Conservation (phyloP, 108 stramenopile species). For the Cyclotella atomus region DNA sequence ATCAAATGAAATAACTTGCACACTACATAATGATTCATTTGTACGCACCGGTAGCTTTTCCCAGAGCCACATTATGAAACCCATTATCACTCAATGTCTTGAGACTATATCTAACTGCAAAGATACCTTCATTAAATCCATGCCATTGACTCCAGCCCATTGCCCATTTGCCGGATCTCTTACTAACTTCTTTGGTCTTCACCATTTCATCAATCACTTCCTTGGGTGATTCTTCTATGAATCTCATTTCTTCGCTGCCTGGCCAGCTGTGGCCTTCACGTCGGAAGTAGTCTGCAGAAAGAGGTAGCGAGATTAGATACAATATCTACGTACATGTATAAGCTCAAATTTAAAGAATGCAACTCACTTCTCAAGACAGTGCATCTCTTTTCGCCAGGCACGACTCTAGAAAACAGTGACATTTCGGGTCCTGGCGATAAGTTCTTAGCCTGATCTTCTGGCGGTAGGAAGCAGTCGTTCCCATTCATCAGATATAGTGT, state of each 20-base stretch:
- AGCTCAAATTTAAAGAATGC: too few species aligned
- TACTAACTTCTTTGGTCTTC: conserved; percentile 30
- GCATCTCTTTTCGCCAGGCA: conserved; percentile 44
- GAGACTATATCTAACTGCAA: conserved; percentile 41
- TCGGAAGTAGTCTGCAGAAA: conserved; percentile 21
- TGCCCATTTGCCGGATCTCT: conserved; percentile 24
- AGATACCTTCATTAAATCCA: conserved; percentile 52
- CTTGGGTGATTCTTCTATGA: conserved; percentile 10
- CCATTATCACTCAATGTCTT: conserved; percentile 53
- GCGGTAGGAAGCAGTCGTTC: conserved; percentile 36
- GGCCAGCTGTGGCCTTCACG: conserved; percentile 51
- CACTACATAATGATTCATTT: background rate
- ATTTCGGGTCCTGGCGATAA: conserved; percentile 50
- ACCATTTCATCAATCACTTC: conserved; percentile 30
- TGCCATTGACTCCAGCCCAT: conserved; percentile 55
- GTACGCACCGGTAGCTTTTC: conserved; percentile 26
- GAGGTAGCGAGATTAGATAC: background rate
- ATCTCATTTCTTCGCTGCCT: conserved; percentile 34
- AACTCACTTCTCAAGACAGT: conserved; percentile 26
- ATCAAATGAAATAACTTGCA: background rate
- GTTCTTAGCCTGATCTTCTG: conserved; percentile 11
- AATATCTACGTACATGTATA: too few species aligned
- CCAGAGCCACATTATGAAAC: conserved; percentile 42
- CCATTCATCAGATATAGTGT: conserved; percentile 43
- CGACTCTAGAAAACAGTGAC: conserved; percentile 40